Evolutionary conservation across 495 filamentous ascomycete genomes (phyloP).

Genomic region (Aspergillus bertholletiae): DNA sequence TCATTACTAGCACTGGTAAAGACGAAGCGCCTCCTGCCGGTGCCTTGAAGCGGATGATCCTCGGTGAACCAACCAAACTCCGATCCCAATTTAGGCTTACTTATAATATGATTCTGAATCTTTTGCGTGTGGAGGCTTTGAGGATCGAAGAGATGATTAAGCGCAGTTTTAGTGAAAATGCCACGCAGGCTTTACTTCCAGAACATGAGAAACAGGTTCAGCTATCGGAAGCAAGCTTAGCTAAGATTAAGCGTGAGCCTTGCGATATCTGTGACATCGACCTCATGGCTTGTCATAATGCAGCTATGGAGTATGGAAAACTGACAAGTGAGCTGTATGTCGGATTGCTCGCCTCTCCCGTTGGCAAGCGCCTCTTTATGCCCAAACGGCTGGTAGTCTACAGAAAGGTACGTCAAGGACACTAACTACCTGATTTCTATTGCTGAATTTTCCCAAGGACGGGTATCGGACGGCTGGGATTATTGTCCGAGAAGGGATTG

Average conservation of each 20-base stretch:
- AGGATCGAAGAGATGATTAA: slow-evolving; percentile 99
- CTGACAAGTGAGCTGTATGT: slow-evolving; percentile 72
- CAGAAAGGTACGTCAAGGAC: slow-evolving; percentile 44
- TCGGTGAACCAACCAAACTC: slow-evolving; percentile 92
- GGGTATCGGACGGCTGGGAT: slow-evolving; percentile 77
- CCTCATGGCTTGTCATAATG: slow-evolving; percentile 72
- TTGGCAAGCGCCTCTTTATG: slow-evolving; percentile 75
- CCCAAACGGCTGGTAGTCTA: slow-evolving; percentile 72
- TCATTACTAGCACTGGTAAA: slow-evolving; percentile 78
- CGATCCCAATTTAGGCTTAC: slow-evolving; percentile 94
- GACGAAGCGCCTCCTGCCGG: slow-evolving; percentile 85
- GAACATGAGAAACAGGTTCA: slow-evolving; percentile 94
- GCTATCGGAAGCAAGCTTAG: slow-evolving; percentile 86
- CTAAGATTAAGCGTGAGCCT: slow-evolving; percentile 79
- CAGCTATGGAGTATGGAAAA: slow-evolving; percentile 71
- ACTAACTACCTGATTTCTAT: background rate
- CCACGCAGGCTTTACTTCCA: slow-evolving; percentile 91
- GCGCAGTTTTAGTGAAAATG: slow-evolving; percentile 96
- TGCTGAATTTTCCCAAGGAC: slow-evolving; percentile 47
- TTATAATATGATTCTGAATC: slow-evolving; percentile 98
- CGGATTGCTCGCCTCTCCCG: slow-evolving; percentile 64
- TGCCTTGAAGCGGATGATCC: slow-evolving; percentile 85
- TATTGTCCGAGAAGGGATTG: slow-evolving; percentile 69
- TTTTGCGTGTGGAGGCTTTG: slow-evolving; percentile 90
- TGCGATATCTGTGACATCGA: slow-evolving; percentile 81